phyloP scores from a whole-genome alignment of 805 yeast species.

The Candida wancherniae region DNA sequence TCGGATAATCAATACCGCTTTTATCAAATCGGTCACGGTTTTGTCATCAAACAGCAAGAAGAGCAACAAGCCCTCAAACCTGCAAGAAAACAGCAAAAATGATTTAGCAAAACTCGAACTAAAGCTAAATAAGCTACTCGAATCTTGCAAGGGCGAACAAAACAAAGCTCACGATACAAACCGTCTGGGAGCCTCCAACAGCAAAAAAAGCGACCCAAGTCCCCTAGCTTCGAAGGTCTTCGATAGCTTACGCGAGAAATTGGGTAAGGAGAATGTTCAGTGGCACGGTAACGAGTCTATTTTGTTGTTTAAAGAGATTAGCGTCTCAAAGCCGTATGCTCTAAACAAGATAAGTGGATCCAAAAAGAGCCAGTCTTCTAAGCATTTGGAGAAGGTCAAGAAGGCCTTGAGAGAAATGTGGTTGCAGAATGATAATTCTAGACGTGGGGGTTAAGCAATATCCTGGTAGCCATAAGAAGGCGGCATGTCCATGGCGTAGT shows the following conservation, averaged over 20 bases:
- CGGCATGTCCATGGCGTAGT: background rate
- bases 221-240: slow-evolving; percentile 28
- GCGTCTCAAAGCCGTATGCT: slow-evolving; percentile 36
- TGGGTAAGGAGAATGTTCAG: slow-evolving; percentile 31
- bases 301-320: slow-evolving; percentile 32
- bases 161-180: background rate
- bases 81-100: slow-evolving; percentile 7
- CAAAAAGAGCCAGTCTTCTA: slow-evolving; percentile 17
- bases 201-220: slow-evolving; percentile 7
- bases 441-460: slow-evolving; percentile 24
- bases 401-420: slow-evolving; percentile 25
- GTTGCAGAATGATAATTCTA: slow-evolving; percentile 23
- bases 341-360: slow-evolving; percentile 26
- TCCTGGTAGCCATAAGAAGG: background rate
- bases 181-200: background rate
- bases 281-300: slow-evolving; percentile 40
- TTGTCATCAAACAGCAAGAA: slow-evolving; percentile 29
- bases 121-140: slow-evolving; percentile 5
- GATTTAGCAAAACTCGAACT: slow-evolving; percentile 10
- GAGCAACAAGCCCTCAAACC: slow-evolving; percentile 19
- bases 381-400: slow-evolving; percentile 20
- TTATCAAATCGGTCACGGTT: slow-evolving; percentile 50
- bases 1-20: slow-evolving; percentile 52
- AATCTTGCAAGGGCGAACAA: slow-evolving; percentile 3
- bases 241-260: slow-evolving; percentile 39